Conservation (phyloP, 345 rosid species). For the Aurinia saxatilis region DNA sequence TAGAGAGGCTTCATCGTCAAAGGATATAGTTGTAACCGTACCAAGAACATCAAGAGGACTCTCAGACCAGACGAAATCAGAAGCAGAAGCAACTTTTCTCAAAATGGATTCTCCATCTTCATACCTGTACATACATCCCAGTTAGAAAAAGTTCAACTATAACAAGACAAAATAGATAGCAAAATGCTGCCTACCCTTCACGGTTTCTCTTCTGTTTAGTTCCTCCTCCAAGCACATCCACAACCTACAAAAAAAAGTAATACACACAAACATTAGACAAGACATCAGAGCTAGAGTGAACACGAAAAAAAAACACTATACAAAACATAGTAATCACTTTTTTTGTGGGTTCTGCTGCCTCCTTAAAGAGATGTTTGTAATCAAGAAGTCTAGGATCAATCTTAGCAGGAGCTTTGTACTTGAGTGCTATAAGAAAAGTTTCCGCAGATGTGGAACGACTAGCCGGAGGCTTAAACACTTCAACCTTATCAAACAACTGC, state of each 20-base stretch:
- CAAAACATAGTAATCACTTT: constrained; percentile 36
- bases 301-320: not conserved
- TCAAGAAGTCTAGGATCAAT: constrained; percentile 92
- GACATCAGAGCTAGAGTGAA: not conserved
- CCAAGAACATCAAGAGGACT: constrained; percentile 90
- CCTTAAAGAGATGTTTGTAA: constrained; percentile 67
- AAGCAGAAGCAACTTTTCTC: constrained; percentile 64
- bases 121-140: constrained; percentile 39
- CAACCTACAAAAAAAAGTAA: constrained; percentile 38
- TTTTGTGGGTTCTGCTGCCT: constrained; percentile 49
- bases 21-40: constrained; percentile 63
- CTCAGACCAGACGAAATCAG: constrained; percentile 84
- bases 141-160: not conserved
- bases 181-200: constrained; percentile 56
- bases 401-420: constrained; percentile 84
- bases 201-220: constrained; percentile 83
- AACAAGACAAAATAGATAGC: not conserved
- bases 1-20: constrained; percentile 54
- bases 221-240: constrained; percentile 64
- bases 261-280: not conserved
- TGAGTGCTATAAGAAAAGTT: constrained; percentile 73
- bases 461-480: constrained; percentile 89
- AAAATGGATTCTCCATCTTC: constrained; percentile 64
- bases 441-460: constrained; percentile 94
- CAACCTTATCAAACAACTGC: constrained; percentile 90